These are phyloP conservation scores for Eurotiales sp. DNA, from an alignment of 2,329 filamentous ascomycete species.

Conservation along the genomic window DNA sequence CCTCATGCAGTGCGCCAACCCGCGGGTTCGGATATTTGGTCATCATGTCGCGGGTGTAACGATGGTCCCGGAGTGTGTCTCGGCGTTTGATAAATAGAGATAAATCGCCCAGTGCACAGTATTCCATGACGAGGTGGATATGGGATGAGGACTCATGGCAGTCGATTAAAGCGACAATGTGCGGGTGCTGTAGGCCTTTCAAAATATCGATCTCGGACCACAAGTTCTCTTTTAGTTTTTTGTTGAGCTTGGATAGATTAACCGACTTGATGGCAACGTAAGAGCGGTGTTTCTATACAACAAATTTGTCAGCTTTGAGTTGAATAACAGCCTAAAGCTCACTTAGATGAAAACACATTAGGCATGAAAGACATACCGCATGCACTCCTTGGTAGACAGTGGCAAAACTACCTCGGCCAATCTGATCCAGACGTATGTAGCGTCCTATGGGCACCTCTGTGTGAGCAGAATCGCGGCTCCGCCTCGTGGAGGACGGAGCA, in stretches of 20 bases:
- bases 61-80: constrained; percentile 72
- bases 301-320: not conserved
- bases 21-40: constrained; percentile 83
- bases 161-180: constrained; percentile 94
- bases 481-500: constrained; percentile 26
- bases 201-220: constrained; percentile 94
- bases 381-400: constrained; percentile 87
- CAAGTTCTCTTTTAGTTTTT: constrained; percentile 94
- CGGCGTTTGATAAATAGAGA: constrained; percentile 96
- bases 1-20: constrained; percentile 86
- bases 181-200: constrained; percentile 87
- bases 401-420: constrained; percentile 96
- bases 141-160: constrained; percentile 82
- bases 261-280: constrained; percentile 96
- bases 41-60: constrained; percentile 83
- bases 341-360: no score
- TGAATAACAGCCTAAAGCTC: no score
- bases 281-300: constrained; percentile 66
- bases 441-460: constrained; percentile 58
- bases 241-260: constrained; percentile 83
- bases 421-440: constrained; percentile 81
- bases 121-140: constrained; percentile 98
- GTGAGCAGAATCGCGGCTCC: constrained; percentile 33
- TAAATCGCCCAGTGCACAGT: constrained; percentile 90
- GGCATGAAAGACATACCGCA: constrained; percentile 57